phyloP scores from a whole-genome alignment of 495 filamentous ascomycete species.

The Podospora australis region DNA sequence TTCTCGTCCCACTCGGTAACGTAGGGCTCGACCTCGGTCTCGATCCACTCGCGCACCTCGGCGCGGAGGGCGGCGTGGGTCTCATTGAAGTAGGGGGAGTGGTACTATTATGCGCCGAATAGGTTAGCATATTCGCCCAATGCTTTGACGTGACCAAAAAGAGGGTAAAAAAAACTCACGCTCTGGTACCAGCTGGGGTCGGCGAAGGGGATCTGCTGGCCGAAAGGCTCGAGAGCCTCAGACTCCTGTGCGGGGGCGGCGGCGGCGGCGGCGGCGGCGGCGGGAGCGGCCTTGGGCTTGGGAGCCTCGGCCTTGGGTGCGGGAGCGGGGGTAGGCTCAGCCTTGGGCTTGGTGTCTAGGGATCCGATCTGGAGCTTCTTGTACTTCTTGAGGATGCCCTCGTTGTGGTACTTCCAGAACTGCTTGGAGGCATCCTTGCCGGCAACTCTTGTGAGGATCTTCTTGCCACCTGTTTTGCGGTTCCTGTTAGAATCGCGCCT shows the following conservation, averaged over 20 bases:
- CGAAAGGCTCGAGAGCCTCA: constrained; percentile 76
- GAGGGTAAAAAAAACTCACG: constrained; percentile 47
- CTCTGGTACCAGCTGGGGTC: constrained; percentile 96
- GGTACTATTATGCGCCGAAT: constrained; percentile 63
- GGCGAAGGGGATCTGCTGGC: constrained; percentile 80
- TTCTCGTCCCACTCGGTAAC: constrained; percentile 96
- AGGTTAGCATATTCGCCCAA: background rate
- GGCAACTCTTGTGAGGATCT: constrained; percentile 88
- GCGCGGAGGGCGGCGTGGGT: constrained; percentile 82
- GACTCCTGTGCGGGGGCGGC: constrained; percentile 46
- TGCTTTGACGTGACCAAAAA: background rate
- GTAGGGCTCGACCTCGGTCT: constrained; percentile 80
- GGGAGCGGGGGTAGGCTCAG: constrained; percentile 46
- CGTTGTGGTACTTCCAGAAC: constrained; percentile 99
- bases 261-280: constrained; percentile 43
- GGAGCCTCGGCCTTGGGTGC: constrained; percentile 36
- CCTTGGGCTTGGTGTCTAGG: constrained; percentile 73
- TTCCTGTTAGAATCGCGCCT: constrained; percentile 9
- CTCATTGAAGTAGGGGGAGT: constrained; percentile 94
- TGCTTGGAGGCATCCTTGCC: constrained; percentile 97
- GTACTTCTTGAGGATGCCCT: constrained; percentile 91
- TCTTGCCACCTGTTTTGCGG: constrained; percentile 70
- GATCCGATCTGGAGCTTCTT: constrained; percentile 85
- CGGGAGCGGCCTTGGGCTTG: constrained; percentile 47
- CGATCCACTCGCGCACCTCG: constrained; percentile 89